Evolutionary conservation across 108 stramenopile species (phyloP), one percentile per base, ranked within the genome.

Genomic region (Nitzschia sp.): DNA sequence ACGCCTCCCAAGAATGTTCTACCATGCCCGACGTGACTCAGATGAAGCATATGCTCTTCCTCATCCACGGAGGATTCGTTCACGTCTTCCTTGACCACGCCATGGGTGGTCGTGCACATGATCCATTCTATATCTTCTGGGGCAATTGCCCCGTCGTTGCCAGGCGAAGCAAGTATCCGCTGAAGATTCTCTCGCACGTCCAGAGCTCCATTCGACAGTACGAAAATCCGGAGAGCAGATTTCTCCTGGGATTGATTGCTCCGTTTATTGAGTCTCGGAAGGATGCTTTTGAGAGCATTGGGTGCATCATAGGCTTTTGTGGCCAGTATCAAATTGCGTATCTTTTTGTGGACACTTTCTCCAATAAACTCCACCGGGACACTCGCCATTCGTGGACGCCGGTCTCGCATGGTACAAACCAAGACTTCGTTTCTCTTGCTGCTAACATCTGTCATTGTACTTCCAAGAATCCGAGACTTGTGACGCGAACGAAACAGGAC

Each of bases 151-250:
- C n/a, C n/a, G n/a, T n/a, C 27, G 15, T 77, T 42, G 53, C 4
- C 15, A 51, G 11, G n/a, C 4, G 49, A n/a, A 9, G 13, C 19
- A 13, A 53, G 4, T 48, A 30, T 0, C 11, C 32, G 0, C 35
- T 60, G 18, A 6, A 83, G 46, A 21, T 68, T 75, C 2, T 83
- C 78, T 21, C 62, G 59, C 2, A 83, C 63, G 31, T 75, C 82
- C 64, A 83, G 35, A n/a, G 71, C 74, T 18, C 78, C 82, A 73
- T 79, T 78, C 36, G 70, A 72, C n/a, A 83, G 47, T 18, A 78
- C 17, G 4, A 76, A 27, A n/a, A 83, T 70, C 21, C 47, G 46
- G 11, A 58, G 31, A 1, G 42, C 32, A 2, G 61, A 38, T 2
- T 29, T 17, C 4, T 33, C 42, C 6, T 42, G 9, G 6, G 9